These are phyloP conservation scores for Picochlorum sp. DNA, from an alignment of 139 green algal species.

Conservation along the genomic window DNA sequence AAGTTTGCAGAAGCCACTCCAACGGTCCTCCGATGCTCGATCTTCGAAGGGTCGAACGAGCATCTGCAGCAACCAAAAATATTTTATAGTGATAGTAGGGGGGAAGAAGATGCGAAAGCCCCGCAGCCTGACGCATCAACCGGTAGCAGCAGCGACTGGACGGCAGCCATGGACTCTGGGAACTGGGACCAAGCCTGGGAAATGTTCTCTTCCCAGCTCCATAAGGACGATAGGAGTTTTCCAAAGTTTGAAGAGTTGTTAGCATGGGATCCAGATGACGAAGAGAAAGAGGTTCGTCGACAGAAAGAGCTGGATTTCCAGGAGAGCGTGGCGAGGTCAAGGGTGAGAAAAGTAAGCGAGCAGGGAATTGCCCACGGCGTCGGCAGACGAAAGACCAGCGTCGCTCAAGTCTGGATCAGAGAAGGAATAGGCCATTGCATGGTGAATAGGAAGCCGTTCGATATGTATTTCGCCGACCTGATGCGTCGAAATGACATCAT, in stretches of 20 bases:
- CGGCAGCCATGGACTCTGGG: conserved; percentile 25
- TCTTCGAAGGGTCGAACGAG: no score
- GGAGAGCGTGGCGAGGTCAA: conserved; percentile 24
- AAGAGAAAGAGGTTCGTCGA: conserved; percentile 15
- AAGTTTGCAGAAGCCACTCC: no score
- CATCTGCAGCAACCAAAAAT: no score
- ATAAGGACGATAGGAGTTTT: conserved; percentile 13
- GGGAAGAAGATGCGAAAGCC: no score
- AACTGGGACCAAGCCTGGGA: conserved; percentile 25
- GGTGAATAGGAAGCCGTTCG: conserved; percentile 62
- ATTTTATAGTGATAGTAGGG: no score
- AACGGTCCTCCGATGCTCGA: no score
- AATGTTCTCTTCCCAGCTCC: conserved; percentile 22
- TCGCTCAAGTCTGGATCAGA: conserved; percentile 47
- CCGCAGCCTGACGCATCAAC: no score
- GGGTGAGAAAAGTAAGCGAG: conserved; percentile 36
- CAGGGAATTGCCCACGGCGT: conserved; percentile 42
- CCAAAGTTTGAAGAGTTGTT: conserved; percentile 18
- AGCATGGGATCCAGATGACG: conserved; percentile 15
- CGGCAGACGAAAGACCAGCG: conserved; percentile 58
- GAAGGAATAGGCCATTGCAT: conserved; percentile 44
- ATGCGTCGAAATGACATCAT: conserved; percentile 50
- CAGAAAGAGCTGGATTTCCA: conserved; percentile 12
- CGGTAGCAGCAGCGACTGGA: conserved; percentile 13
- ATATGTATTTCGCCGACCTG: conserved; percentile 66